phyloP scores from a whole-genome alignment of 257 asterid genomes.

The Scutellaria barbata region DNA sequence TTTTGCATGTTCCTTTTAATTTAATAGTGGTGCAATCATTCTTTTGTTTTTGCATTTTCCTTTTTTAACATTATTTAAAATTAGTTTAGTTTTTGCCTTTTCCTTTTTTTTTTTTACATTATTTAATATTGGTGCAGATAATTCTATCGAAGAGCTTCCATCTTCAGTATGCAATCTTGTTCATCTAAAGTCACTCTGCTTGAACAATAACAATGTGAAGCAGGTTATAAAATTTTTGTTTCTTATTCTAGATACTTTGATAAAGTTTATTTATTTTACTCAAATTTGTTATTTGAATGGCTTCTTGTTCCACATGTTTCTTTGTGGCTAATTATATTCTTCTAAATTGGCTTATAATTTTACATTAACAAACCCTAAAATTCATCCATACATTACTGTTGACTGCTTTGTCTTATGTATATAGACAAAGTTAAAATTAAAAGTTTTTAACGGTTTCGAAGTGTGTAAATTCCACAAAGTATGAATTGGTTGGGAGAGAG shows the following conservation, averaged over 20 bases:
- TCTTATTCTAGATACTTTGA: conserved; percentile 16
- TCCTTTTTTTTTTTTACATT: too few relatives aligned
- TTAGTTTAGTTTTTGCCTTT: too few relatives aligned
- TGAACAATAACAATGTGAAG: conserved; percentile 77
- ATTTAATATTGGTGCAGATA: conserved; percentile 51
- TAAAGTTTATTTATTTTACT: background rate
- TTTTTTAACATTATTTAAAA: conserved; percentile 22
- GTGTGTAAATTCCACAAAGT: background rate
- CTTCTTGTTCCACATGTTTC: background rate
- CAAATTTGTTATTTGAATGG: background rate
- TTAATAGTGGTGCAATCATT: conserved; percentile 9
- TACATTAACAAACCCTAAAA: background rate
- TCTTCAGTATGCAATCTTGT: conserved; percentile 82
- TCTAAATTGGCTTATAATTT: background rate
- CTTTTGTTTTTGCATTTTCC: conserved; percentile 14
- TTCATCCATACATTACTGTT: background rate
- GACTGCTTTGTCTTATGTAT: background rate
- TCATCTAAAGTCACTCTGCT: conserved; percentile 84
- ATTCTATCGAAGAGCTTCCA: conserved; percentile 87
- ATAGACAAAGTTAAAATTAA: background rate
- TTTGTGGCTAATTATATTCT: background rate
- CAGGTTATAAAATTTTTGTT: conserved; percentile 56
- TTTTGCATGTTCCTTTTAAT: too few relatives aligned
- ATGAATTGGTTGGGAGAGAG: conserved; percentile 2
- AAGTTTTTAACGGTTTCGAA: background rate